Conservation (phyloP, 805 yeast genomes). For the Blastobotrys mokoenaii region DNA sequence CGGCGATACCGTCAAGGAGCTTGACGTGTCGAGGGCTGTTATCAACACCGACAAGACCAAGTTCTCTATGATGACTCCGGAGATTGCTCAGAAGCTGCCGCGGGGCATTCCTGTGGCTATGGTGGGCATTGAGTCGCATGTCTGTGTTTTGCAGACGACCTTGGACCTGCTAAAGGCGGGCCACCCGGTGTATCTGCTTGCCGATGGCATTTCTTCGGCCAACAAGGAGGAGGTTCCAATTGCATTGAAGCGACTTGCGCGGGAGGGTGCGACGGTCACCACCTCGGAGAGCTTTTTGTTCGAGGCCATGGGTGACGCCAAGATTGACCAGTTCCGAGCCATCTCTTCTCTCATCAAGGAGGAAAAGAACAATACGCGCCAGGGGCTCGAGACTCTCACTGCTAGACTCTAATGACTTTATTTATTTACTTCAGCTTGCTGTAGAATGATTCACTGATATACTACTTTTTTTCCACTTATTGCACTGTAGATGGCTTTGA, state of each 20-base stretch:
- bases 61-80: slow-evolving; percentile 17
- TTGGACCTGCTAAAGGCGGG: slow-evolving; percentile 15
- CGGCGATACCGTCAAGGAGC: slow-evolving; percentile 16
- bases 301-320: slow-evolving; percentile 16
- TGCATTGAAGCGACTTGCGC: slow-evolving; percentile 14
- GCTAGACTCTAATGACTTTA: slow-evolving; percentile 3
- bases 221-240: slow-evolving; percentile 14
- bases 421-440: neutral
- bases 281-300: slow-evolving; percentile 15
- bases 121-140: slow-evolving; percentile 18
- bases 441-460: too few relatives aligned
- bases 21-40: slow-evolving; percentile 12
- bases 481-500: neutral
- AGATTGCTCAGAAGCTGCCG: slow-evolving; percentile 8
- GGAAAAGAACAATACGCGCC: slow-evolving; percentile 7
- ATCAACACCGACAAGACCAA: slow-evolving; percentile 16
- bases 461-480: neutral
- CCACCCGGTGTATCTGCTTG: slow-evolving; percentile 15
- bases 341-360: slow-evolving; percentile 14
- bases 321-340: slow-evolving; percentile 10
- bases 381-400: slow-evolving; percentile 10
- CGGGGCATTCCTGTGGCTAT: slow-evolving; percentile 13
- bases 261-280: slow-evolving; percentile 14
- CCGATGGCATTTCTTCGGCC: slow-evolving; percentile 16
- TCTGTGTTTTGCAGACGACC: slow-evolving; percentile 18